These are phyloP conservation scores for Draba incana DNA, from an alignment of 345 rosid genomes.

Conservation along the genomic window DNA sequence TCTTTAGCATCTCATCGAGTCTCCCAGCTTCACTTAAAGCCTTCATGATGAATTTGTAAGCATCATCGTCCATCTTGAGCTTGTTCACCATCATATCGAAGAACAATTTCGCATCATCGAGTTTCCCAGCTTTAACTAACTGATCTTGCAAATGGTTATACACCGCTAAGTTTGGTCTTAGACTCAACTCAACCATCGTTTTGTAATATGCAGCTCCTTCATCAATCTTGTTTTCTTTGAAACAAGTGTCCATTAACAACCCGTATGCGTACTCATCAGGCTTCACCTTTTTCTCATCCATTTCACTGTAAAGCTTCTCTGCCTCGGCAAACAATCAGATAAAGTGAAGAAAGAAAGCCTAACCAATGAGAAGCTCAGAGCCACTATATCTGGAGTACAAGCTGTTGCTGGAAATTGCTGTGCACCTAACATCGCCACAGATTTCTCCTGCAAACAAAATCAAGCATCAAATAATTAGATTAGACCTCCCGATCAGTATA, in stretches of 20 bases:
- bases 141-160: conserved; percentile 71
- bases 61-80: conserved; percentile 77
- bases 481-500: no score
- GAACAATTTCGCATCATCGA: conserved; percentile 75
- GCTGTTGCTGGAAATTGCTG: no score
- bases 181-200: conserved; percentile 70
- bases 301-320: conserved; percentile 69
- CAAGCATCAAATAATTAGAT: no score
- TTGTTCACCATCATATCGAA: conserved; percentile 82
- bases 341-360: no score
- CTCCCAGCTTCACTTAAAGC: conserved; percentile 64
- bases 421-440: no score
- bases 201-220: conserved; percentile 79
- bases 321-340: conserved; percentile 72
- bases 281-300: conserved; percentile 75
- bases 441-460: no score
- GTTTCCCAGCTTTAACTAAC: conserved; percentile 63
- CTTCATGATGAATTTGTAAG: conserved; percentile 79
- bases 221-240: conserved; percentile 58
- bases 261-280: conserved; percentile 84
- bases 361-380: no score
- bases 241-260: conserved; percentile 79
- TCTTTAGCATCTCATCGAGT: conserved; percentile 73
- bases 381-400: no score
- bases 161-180: conserved; percentile 75